Conservation (phyloP, 192 early-diverging fungal genomes). For the Coemansia sp. region DNA sequence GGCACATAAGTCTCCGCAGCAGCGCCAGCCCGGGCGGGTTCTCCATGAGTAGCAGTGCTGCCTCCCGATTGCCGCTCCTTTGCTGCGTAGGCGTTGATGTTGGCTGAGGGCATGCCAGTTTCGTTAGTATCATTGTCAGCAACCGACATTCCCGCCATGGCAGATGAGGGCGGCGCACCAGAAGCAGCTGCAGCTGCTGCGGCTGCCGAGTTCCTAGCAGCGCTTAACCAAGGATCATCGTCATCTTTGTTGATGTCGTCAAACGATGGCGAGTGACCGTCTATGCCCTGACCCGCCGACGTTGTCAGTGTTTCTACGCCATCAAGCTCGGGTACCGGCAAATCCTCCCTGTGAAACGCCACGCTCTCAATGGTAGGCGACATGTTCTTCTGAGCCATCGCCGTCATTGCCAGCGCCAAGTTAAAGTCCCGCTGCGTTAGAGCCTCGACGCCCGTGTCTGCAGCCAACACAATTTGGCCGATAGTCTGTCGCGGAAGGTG, state of each 20-base stretch:
- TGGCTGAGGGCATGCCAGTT: conserved; percentile 29
- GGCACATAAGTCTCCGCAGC: conserved; percentile 23
- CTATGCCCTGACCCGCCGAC: neutral
- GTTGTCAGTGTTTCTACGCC: conserved; percentile 59
- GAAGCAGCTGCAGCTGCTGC: neutral
- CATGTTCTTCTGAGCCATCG: conserved; percentile 81
- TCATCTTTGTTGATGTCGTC: conserved; percentile 25
- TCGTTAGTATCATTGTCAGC: neutral
- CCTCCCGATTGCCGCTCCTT: conserved; percentile 42
- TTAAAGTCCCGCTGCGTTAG: conserved; percentile 68
- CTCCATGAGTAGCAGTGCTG: conserved; percentile 2
- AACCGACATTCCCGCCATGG: conserved; percentile 31
- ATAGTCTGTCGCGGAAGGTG: conserved; percentile 43
- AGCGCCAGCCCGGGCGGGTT: neutral
- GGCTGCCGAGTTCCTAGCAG: conserved; percentile 18
- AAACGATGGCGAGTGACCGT: conserved; percentile 21
- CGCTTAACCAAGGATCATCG: conserved; percentile 64
- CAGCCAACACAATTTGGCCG: conserved; percentile 42
- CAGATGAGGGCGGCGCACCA: conserved; percentile 22
- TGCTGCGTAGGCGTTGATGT: conserved; percentile 21
- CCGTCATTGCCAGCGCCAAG: conserved; percentile 69
- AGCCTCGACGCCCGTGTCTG: conserved; percentile 30
- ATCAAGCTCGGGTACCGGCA: conserved; percentile 64
- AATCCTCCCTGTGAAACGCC: conserved; percentile 66
- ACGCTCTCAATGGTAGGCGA: conserved; percentile 69